phyloP scores from a whole-genome alignment of 371 early-diverging fungal species.

The Saksenaea oblongispora region DNA sequence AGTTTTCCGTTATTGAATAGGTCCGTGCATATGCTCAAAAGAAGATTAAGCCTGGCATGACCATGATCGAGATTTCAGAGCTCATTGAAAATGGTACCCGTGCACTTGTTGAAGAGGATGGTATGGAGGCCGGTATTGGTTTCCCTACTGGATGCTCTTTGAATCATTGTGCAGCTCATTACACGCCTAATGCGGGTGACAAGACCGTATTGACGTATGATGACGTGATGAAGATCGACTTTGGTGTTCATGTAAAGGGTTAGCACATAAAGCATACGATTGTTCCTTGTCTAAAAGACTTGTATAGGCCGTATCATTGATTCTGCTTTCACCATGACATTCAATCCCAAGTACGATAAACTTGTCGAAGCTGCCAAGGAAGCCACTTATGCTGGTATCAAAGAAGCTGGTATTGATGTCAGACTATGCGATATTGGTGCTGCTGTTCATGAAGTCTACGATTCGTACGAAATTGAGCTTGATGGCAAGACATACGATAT shows the following conservation, averaged over 20 bases:
- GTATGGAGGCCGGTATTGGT: slow-evolving; percentile 91
- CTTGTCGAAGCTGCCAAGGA: slow-evolving; percentile 94
- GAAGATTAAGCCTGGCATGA: slow-evolving; percentile 95
- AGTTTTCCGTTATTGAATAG: slow-evolving; percentile 9
- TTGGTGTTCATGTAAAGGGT: slow-evolving; percentile 98
- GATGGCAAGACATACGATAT: slow-evolving; percentile 94
- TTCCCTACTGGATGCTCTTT: slow-evolving; percentile 99
- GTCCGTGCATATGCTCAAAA: slow-evolving; percentile 86
- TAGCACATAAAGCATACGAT: slow-evolving; percentile 1
- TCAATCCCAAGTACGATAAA: slow-evolving; percentile 91
- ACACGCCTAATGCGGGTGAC: slow-evolving; percentile 98
- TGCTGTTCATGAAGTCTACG: slow-evolving; percentile 96
- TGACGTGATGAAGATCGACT: slow-evolving; percentile 99
- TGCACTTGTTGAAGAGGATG: slow-evolving; percentile 87
- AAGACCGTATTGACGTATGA: slow-evolving; percentile 86
- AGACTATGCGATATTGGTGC: slow-evolving; percentile 97
- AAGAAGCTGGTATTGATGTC: slow-evolving; percentile 97
- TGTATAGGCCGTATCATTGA: slow-evolving; percentile 89
- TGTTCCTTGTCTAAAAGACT: neutral
- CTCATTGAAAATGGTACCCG: slow-evolving; percentile 96
- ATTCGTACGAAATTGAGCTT: slow-evolving; percentile 97
- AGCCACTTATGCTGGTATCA: slow-evolving; percentile 97
- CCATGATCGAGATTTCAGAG: slow-evolving; percentile 93
- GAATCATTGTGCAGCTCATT: slow-evolving; percentile 99
- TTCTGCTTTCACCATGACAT: slow-evolving; percentile 97